phyloP scores from a whole-genome alignment of 2,329 filamentous ascomycete species.

The Nemania bipapillata region DNA sequence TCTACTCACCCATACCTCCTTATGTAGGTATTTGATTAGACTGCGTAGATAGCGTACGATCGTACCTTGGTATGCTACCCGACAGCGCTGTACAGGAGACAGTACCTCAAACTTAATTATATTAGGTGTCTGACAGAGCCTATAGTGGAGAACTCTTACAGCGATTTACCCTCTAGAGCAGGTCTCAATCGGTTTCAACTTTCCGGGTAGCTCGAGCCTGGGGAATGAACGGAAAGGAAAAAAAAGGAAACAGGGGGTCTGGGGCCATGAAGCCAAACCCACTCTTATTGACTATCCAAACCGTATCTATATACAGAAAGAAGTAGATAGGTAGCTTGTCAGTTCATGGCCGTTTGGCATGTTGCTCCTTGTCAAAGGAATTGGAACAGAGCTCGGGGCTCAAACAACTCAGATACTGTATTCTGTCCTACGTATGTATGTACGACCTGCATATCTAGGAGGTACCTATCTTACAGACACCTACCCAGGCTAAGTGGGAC shows the following conservation, averaged over 20 bases:
- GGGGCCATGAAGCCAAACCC: not conserved
- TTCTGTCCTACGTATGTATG: too few species aligned
- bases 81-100: not conserved
- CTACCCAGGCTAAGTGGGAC: not conserved
- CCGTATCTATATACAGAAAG: not conserved
- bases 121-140: constrained; percentile 7
- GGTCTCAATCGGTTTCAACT: constrained; percentile 12
- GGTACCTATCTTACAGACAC: not conserved
- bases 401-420: too few species aligned
- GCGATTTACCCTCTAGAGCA: not conserved
- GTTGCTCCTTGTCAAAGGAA: not conserved
- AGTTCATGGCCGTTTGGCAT: not conserved
- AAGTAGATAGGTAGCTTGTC: not conserved
- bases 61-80: not conserved
- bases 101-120: not conserved
- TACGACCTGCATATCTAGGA: too few species aligned
- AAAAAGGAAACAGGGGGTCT: constrained; percentile 1
- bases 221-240: not conserved
- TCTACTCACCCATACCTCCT: not conserved
- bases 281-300: not conserved
- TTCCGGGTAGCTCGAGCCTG: constrained; percentile 11
- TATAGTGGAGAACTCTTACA: constrained; percentile 15
- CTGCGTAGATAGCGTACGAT: too few species aligned
- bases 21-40: constrained; percentile 5
- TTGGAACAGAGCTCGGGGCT: not conserved